Conservation (phyloP, 768 basidiomycete species). For the Suillus fuscotomentosus region DNA sequence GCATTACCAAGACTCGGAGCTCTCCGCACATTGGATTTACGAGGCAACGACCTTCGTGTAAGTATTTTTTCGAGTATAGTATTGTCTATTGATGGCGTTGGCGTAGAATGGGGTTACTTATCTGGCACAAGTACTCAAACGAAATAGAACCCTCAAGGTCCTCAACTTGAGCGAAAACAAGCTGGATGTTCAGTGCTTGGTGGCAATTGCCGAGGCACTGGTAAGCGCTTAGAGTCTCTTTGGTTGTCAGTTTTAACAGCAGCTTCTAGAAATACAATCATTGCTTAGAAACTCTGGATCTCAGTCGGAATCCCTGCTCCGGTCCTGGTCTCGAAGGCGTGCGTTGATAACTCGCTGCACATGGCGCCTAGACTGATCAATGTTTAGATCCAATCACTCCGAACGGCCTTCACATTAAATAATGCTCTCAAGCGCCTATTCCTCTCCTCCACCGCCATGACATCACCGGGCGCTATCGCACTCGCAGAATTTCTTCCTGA, state of each 20-base stretch:
- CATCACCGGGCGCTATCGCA: slow-evolving; percentile 85
- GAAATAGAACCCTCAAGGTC: slow-evolving; percentile 92
- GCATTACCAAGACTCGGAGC: slow-evolving; percentile 82
- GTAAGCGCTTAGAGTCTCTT: slow-evolving; percentile 41
- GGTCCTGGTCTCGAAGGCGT: slow-evolving; percentile 92
- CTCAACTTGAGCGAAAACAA: slow-evolving; percentile 95
- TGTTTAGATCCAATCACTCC: slow-evolving; percentile 73
- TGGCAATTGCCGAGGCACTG: slow-evolving; percentile 83
- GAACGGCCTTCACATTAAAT: slow-evolving; percentile 92
- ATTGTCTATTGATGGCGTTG: slow-evolving; percentile 1
- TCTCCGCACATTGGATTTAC: slow-evolving; percentile 85
- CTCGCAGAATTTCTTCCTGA: slow-evolving; percentile 97
- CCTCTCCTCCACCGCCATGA: slow-evolving; percentile 79
- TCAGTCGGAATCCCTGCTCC: slow-evolving; percentile 91
- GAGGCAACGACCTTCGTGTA: slow-evolving; percentile 89
- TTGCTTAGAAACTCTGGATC: slow-evolving; percentile 88
- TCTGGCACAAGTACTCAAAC: slow-evolving; percentile 92
- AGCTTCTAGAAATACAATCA: slow-evolving; percentile 85
- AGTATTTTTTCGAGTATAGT: slow-evolving; percentile 28
- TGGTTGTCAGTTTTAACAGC: slow-evolving; percentile 1
- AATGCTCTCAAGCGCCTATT: slow-evolving; percentile 90
- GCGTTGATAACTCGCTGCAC: slow-evolving; percentile 24
- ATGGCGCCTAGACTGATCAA: not conserved
- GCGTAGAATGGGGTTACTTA: slow-evolving; percentile 75
- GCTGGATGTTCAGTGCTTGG: slow-evolving; percentile 79